A percentile compares a stretch with the other conserved stretches of the same genome.
These are phyloP conservation scores for Wallacemonas rigidus DNA, from an alignment of 208 protist species.

Conservation along the genomic window DNA sequence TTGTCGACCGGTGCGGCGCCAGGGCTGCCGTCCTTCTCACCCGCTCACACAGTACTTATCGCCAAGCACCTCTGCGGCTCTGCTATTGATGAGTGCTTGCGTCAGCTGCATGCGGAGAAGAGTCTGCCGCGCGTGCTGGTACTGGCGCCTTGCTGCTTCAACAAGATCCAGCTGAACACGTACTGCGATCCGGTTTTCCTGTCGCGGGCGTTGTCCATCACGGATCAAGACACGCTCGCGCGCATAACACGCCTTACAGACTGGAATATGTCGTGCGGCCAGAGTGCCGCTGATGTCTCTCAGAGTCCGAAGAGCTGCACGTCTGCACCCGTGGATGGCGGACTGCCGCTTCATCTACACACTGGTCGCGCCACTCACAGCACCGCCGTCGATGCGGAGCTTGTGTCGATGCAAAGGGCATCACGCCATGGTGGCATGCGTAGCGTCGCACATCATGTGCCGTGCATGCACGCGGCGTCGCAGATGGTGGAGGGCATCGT, in stretches of 20 bases:
- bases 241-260: slow-evolving; percentile 37
- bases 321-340: too few species aligned
- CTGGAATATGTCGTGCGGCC: slow-evolving; percentile 36
- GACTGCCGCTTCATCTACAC: too few species aligned
- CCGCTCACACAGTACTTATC: slow-evolving; percentile 31
- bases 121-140: slow-evolving; percentile 36
- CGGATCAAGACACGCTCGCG: slow-evolving; percentile 16
- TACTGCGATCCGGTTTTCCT: slow-evolving; percentile 44
- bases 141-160: slow-evolving; percentile 52
- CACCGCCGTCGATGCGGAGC: not conserved
- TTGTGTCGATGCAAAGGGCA: slow-evolving; percentile 11
- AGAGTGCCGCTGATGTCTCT: slow-evolving; percentile 4
- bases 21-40: slow-evolving; percentile 11
- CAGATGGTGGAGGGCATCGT: slow-evolving; percentile 32
- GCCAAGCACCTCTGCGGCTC: slow-evolving; percentile 63
- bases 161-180: slow-evolving; percentile 28
- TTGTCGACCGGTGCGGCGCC: slow-evolving; percentile 8
- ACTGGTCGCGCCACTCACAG: too few species aligned
- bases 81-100: slow-evolving; percentile 42
- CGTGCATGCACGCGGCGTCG: slow-evolving; percentile 38
- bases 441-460: slow-evolving; percentile 29
- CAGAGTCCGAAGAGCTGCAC: not conserved
- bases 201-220: slow-evolving; percentile 2
- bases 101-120: slow-evolving; percentile 20
- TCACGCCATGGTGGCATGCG: slow-evolving; percentile 5